Conservation (phyloP, 495 filamentous ascomycete genomes). For the Neurospora sp. region DNA sequence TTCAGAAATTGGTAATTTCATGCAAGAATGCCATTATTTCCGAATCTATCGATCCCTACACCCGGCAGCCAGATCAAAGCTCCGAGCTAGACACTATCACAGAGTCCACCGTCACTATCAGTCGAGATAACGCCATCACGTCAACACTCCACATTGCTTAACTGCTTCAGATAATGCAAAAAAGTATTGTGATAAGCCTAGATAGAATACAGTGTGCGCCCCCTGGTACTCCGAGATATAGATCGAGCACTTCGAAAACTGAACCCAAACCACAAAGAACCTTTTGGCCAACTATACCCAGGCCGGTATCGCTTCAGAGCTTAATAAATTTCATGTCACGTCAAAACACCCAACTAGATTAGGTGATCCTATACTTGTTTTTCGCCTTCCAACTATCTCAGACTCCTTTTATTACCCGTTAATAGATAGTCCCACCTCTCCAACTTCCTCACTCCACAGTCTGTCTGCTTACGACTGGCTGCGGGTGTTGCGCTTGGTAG, state of each 20-base stretch:
- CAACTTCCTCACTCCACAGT: constrained; percentile 1
- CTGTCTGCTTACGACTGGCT: constrained; percentile 27
- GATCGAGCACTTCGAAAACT: not conserved
- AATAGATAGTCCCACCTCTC: constrained; percentile 3
- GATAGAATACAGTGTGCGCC: not conserved
- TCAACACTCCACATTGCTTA: not conserved
- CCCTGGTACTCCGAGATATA: not conserved
- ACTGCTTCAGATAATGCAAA: not conserved
- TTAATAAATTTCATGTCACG: not conserved
- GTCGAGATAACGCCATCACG: not conserved
- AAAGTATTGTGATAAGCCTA: not conserved
- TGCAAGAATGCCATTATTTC: too few relatives aligned
- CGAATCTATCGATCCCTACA: too few relatives aligned
- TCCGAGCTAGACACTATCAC: not conserved
- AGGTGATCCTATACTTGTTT: not conserved
- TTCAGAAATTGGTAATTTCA: too few relatives aligned
- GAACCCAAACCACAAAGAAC: not conserved
- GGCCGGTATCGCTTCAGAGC: not conserved
- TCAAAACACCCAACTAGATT: not conserved
- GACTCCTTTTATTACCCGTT: constrained; percentile 8
- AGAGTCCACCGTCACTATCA: not conserved
- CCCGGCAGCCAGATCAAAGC: not conserved
- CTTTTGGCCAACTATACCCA: not conserved
- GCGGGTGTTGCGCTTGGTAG: constrained; percentile 43
- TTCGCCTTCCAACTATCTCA: not conserved